Evolutionary conservation across 192 early-diverging fungal species (phyloP).

Genomic region (Podila clonocystis): DNA sequence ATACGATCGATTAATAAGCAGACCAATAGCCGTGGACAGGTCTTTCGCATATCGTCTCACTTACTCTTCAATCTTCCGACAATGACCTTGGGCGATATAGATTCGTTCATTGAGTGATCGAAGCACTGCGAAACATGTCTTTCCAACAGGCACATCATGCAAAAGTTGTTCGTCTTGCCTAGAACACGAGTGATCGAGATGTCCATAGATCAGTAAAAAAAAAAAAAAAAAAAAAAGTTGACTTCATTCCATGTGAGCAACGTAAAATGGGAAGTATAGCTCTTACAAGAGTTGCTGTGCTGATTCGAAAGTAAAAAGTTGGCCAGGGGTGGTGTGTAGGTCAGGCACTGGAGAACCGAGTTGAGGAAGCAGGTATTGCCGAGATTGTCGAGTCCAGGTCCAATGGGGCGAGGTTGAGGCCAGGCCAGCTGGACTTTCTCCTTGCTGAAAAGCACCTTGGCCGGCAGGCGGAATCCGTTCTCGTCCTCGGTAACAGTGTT

Average conservation of each 20-base stretch:
- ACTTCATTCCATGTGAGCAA: no score
- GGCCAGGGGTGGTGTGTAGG: conserved; percentile 78
- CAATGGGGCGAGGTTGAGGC: conserved; percentile 65
- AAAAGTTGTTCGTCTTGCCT: conserved; percentile 67
- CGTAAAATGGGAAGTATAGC: neutral
- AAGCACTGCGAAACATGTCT: conserved; percentile 69
- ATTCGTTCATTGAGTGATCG: conserved; percentile 51
- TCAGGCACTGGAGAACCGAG: conserved; percentile 80
- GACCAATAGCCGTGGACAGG: no score
- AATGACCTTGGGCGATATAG: conserved; percentile 74
- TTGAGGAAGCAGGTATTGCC: conserved; percentile 88
- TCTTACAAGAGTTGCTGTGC: conserved; percentile 72
- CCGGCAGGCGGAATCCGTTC: conserved; percentile 65
- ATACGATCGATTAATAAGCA: neutral
- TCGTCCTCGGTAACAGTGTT: conserved; percentile 52
- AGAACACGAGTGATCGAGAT: neutral
- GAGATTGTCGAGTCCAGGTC: conserved; percentile 76
- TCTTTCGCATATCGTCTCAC: neutral
- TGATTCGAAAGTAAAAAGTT: conserved; percentile 70
- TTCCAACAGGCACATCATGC: conserved; percentile 81
- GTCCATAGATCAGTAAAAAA: no score
- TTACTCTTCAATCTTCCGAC: conserved; percentile 71
- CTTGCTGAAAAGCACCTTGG: conserved; percentile 64
- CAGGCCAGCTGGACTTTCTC: conserved; percentile 65
- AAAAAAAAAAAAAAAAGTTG: no score